Conservation (phyloP, 257 asterid genomes). For the Nicotiana tabacum region DNA sequence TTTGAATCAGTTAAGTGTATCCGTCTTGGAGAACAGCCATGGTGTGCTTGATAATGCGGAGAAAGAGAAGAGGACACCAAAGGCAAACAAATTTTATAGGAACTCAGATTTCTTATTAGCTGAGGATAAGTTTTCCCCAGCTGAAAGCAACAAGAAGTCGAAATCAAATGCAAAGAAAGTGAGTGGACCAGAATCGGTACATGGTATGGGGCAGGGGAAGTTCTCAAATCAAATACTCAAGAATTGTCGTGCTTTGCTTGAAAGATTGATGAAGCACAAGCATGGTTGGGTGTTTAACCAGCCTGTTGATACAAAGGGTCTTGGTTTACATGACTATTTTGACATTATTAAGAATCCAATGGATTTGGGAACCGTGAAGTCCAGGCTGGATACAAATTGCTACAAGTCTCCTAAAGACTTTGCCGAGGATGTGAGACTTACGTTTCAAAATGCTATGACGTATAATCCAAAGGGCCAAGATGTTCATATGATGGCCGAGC, state of each 20-base stretch:
- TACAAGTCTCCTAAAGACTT: constrained; percentile 73
- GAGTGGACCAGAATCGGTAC: constrained; percentile 37
- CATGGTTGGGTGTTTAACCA: constrained; percentile 84
- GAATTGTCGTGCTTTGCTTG: constrained; percentile 53
- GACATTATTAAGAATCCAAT: constrained; percentile 67
- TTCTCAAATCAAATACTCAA: constrained; percentile 52
- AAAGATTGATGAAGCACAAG: constrained; percentile 87
- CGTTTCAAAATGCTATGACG: constrained; percentile 73
- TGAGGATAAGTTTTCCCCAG: constrained; percentile 60
- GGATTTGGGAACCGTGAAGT: constrained; percentile 78
- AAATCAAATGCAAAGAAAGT: constrained; percentile 50
- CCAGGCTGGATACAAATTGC: constrained; percentile 48
- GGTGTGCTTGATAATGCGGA: constrained; percentile 35
- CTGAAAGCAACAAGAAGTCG: constrained; percentile 66
- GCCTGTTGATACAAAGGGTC: constrained; percentile 70
- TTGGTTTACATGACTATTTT: constrained; percentile 77
- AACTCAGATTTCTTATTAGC: constrained; percentile 70
- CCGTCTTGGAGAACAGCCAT: constrained; percentile 50
- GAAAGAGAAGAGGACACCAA: constrained; percentile 77
- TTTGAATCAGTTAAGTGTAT: constrained; percentile 49
- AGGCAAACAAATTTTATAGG: constrained; percentile 65
- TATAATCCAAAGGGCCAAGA: constrained; percentile 84
- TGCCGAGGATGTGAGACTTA: constrained; percentile 79
- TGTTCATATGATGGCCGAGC: constrained; percentile 81
- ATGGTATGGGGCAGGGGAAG: constrained; percentile 21